Evolutionary conservation across 495 filamentous ascomycete genomes (phyloP).

Genomic region (Tetracladium marchalianum): DNA sequence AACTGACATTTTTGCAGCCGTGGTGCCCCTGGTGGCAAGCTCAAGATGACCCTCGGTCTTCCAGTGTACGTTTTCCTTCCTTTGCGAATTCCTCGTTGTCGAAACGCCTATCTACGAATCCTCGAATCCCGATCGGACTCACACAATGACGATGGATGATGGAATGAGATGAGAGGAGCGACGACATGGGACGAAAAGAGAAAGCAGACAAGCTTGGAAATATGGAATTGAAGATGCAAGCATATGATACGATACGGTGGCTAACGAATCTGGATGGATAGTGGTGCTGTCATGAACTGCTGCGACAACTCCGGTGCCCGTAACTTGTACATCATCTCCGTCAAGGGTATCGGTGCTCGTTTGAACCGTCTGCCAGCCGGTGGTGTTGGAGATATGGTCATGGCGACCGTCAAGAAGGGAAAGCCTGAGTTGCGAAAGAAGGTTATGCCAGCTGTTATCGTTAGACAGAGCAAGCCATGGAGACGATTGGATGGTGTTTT

Average conservation of each 20-base stretch:
- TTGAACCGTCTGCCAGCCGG: constrained; percentile 96
- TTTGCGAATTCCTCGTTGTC: too few relatives aligned
- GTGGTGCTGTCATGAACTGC: constrained; percentile 95
- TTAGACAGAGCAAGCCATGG: constrained; percentile 98
- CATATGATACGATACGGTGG: background rate
- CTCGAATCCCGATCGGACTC: background rate
- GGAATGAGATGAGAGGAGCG: background rate
- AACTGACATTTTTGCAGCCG: constrained; percentile 37
- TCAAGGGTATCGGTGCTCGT: constrained; percentile 97
- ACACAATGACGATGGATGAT: too few relatives aligned
- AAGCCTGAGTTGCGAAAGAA: constrained; percentile 99
- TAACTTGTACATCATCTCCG: constrained; percentile 99
- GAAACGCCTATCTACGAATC: background rate
- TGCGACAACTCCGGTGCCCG: constrained; percentile 97
- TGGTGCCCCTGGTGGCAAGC: constrained; percentile 97
- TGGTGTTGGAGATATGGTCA: constrained; percentile 99
- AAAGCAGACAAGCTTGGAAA: too few relatives aligned
- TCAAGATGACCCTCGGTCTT: constrained; percentile 99
- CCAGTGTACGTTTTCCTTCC: constrained; percentile 69
- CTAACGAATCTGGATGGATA: constrained; percentile 27
- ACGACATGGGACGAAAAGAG: background rate
- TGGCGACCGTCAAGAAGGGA: constrained; percentile 99
- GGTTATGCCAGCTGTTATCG: constrained; percentile 98
- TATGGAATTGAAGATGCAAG: background rate
- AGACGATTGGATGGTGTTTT: constrained; percentile 93